Base-by-base conservation (phyloP, 1,284 basidiomycete genomes). In the Peniophora sp. region DNA sequence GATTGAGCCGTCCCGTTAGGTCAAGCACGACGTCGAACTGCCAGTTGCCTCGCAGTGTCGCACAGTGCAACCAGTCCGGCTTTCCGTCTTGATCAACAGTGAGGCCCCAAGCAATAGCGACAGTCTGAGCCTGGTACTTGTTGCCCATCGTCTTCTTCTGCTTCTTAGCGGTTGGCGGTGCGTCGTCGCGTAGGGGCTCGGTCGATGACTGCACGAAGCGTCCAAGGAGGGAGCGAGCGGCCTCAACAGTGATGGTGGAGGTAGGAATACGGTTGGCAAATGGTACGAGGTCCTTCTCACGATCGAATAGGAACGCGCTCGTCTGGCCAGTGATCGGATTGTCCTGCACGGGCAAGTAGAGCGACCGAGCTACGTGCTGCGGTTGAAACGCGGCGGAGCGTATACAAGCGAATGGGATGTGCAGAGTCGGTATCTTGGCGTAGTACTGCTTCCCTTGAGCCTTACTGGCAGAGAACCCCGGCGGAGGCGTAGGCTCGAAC, bases 121-220 rank as follows among this genome's bases (percentile, higher is more conserved):
- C 49, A 8, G 9, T 41, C 39, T n/a, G 39, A 8, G 39, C 39
- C 39, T 11, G 11, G 41, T 23, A 51, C 48, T 49, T 44, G 47
- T 50, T 54, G 15, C 32, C 17, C n/a, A n/a, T n/a, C n/a, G n/a
- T n/a, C n/a, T n/a, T n/a, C 50, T 34, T 47, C 43, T 49, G 41
- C 50, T 32, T 15, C 54, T 27, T 18, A 20, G 50, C 48, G 50
- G 17, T 2, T 44, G 51, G 20, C 24, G 17, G 27, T 10, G 39
- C 46, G 47, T 27, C 32, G 3, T 39, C 27, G 6, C 37, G 22
- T 3, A 42, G 52, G 6, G 54, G 45, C 23, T 44, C 52, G 27
- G 24, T 47, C 12, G 50, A 56, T 3, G 44, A 56, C 44, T 54
- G 55, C 18, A 56, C 49, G 24, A 51, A 43, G 18, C 55, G 55